Conservation (phyloP, 176 grass and related monocot genomes). For the Cymbopogon citratus region DNA sequence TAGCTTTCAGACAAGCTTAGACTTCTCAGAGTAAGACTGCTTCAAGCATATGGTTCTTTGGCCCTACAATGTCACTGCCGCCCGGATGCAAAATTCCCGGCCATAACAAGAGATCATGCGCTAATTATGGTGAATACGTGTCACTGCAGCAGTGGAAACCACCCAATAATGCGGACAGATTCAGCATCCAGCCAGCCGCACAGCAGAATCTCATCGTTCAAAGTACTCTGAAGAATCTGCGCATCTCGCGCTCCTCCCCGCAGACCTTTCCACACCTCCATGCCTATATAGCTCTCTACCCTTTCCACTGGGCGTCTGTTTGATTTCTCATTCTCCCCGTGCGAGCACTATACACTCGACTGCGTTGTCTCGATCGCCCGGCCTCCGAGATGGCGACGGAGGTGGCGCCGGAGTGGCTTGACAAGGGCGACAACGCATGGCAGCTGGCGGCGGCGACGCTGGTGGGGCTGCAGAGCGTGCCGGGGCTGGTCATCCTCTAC, state of each 20-base stretch:
- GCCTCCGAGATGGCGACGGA: constrained; percentile 30
- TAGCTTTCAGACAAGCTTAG: background rate
- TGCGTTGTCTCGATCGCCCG: background rate
- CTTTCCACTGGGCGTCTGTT: constrained; percentile 17
- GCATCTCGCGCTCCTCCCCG: background rate
- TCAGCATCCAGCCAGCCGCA: constrained; percentile 17
- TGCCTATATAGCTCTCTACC: constrained; percentile 1
- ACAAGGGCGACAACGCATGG: constrained; percentile 78
- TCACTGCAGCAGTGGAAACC: background rate
- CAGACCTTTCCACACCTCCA: constrained; percentile 21
- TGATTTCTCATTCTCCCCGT: background rate
- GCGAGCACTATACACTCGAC: background rate
- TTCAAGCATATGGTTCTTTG: background rate
- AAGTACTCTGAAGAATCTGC: constrained; percentile 18
- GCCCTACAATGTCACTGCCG: background rate
- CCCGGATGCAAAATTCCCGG: background rate
- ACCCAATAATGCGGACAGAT: background rate
- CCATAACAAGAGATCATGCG: background rate
- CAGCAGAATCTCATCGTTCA: constrained; percentile 4
- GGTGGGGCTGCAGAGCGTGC: constrained; percentile 71
- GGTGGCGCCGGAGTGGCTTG: constrained; percentile 55
- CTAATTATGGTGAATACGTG: background rate
- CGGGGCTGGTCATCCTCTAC: constrained; percentile 67
- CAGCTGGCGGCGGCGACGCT: constrained; percentile 69
- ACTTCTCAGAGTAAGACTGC: background rate